Evolutionary conservation across 768 basidiomycete species (phyloP), one percentile per base, ranked within the genome.

Genomic region (Pleurotus djamor): DNA sequence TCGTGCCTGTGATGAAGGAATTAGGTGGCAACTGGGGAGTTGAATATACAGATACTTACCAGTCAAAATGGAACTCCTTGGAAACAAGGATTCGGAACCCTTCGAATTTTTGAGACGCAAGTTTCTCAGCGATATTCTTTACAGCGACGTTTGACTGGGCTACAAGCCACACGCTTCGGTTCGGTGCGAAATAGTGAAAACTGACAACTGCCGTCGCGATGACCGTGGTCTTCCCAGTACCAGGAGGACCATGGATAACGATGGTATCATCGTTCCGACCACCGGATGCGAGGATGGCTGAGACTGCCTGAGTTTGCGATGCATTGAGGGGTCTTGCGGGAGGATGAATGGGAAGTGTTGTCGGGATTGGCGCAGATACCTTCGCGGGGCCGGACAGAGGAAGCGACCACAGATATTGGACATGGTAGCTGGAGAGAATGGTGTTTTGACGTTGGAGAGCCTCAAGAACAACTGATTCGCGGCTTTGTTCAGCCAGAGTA

Each of bases 61-160:
- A 91, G 49, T 79, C 81, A 61, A 68, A 72, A 66, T 85, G 84
- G 61, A 91, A 91, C 0, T 84, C 82, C 70, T 72, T 71, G 2
- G 89, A 85, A 14, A 91, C 87, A 1, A 91, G 66, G 0, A 91
- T 70, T 64, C 75, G 87, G 74, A 83, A 91, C 5, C 81, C 61
- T 1, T 66, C 43, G 50, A 86, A 77, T 4, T 69, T 72, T 61
- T 80, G 72, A 1, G 75, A 68, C 2, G 74, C 77, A 10, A 91
- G 68, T 64, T 88, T 91, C 65, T 89, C 88, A 14, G 89, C 89
- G 63, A 91, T 88, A 62, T 91, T 91, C 70, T 89, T 91, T 37
- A 92, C 88, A 35, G 89, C 90, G 56, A 91, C 82, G 69, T 92
- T 91, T 8, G 87, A 87, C 61, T 91, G 88, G 3, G 89, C 86